phyloP scores from a whole-genome alignment of 768 basidiomycete genomes.

The Hygrocybe punicea region DNA sequence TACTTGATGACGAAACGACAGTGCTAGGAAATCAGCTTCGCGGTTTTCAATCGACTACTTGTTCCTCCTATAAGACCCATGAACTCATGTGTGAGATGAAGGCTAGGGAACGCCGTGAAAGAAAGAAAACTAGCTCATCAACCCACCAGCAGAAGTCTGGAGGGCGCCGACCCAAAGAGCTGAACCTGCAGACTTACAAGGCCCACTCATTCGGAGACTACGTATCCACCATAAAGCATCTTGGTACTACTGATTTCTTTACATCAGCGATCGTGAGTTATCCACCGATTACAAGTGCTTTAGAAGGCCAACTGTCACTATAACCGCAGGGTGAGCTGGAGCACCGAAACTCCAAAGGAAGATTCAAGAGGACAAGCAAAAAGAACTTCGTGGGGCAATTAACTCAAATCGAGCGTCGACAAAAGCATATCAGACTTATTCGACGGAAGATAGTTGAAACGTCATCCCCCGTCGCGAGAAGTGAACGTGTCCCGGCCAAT shows the following conservation, averaged over 20 bases:
- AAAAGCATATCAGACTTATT: background rate
- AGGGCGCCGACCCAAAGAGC: background rate
- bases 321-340: slow-evolving; percentile 31
- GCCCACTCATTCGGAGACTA: slow-evolving; percentile 38
- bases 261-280: slow-evolving; percentile 31
- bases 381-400: slow-evolving; percentile 15
- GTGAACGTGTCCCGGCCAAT: background rate
- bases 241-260: slow-evolving; percentile 38
- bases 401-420: slow-evolving; percentile 17
- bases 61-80: slow-evolving; percentile 20
- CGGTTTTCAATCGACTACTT: slow-evolving; percentile 25
- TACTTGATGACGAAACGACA: slow-evolving; percentile 19
- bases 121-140: background rate
- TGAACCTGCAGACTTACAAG: slow-evolving; percentile 37
- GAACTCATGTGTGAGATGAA: slow-evolving; percentile 30
- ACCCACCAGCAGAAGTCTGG: background rate
- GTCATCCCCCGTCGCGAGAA: too few relatives aligned
- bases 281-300: slow-evolving; percentile 6
- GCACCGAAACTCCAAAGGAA: slow-evolving; percentile 30
- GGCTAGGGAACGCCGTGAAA: slow-evolving; percentile 13
- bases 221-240: slow-evolving; percentile 15
- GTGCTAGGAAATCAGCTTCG: slow-evolving; percentile 25
- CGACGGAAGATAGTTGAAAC: background rate
- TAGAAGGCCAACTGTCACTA: background rate
- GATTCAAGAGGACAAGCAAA: slow-evolving; percentile 27